These are phyloP conservation scores for Blastocladiella emersonii DNA, from an alignment of 371 early-diverging fungal genomes.

Conservation along the genomic window DNA sequence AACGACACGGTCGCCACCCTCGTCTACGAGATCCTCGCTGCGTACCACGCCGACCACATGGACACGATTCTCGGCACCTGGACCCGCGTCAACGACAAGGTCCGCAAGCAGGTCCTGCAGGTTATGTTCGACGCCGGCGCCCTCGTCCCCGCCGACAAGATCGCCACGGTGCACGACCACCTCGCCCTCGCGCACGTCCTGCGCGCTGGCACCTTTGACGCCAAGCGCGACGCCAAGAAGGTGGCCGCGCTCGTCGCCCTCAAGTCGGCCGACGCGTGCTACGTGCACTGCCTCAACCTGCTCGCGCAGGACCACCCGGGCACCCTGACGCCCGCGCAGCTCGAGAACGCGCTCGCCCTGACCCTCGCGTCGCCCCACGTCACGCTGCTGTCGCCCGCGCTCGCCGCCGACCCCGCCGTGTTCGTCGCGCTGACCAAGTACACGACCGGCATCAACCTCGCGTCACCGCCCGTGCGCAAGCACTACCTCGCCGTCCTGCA, in stretches of 20 bases:
- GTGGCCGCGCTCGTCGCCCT: neutral
- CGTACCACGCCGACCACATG: neutral
- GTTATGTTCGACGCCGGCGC: neutral
- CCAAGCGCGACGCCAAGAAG: constrained; percentile 2
- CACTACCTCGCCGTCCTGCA: neutral
- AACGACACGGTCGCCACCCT: neutral
- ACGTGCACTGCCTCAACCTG: neutral
- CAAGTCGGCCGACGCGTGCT: neutral
- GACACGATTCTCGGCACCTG: neutral
- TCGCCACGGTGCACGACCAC: neutral
- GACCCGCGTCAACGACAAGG: constrained; percentile 2
- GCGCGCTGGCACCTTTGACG: neutral
- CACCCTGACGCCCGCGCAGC: neutral
- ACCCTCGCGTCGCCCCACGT: neutral
- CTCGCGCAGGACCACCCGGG: neutral
- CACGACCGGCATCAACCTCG: neutral
- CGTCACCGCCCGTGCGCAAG: neutral
- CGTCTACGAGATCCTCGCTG: neutral
- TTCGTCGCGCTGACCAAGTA: neutral
- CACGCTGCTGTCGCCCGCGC: neutral
- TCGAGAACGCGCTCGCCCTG: neutral
- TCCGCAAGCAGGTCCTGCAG: neutral
- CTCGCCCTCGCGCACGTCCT: neutral
- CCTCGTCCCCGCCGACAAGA: neutral
- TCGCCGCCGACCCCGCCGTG: neutral